Conservation (phyloP, 2,329 filamentous ascomycete species). For the Trichophyton rubrum region DNA sequence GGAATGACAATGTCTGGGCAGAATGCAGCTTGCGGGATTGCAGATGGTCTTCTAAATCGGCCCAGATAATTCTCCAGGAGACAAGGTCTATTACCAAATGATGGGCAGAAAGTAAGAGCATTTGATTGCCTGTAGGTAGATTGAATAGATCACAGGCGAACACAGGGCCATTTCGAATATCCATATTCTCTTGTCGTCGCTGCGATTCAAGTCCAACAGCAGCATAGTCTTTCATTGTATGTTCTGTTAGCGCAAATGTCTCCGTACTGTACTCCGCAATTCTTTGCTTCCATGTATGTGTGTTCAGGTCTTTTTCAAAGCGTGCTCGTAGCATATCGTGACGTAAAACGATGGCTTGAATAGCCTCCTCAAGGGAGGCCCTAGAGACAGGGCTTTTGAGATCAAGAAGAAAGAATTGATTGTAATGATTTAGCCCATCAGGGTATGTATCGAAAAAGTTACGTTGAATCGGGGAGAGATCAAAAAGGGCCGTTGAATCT, state of each 20-base stretch:
- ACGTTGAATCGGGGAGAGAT: conserved; percentile 27
- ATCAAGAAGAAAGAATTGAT: conserved; percentile 13
- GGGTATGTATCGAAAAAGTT: conserved; percentile 22
- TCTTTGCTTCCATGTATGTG: conserved; percentile 13
- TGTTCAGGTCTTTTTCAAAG: conserved; percentile 8
- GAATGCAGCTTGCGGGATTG: conserved; percentile 12
- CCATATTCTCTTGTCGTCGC: conserved; percentile 20
- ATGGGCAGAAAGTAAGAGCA: conserved; percentile 12
- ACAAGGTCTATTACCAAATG: conserved; percentile 16
- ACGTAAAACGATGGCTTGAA: conserved; percentile 5
- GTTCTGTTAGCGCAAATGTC: conserved; percentile 21
- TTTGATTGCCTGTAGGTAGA: background rate
- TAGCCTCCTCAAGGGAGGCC: conserved; percentile 1
- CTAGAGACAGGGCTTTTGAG: background rate
- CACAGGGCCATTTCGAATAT: conserved; percentile 19
- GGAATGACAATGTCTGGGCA: background rate
- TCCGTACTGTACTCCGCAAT: conserved; percentile 2
- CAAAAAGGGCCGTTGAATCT: conserved; percentile 16
- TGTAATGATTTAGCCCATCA: conserved; percentile 12
- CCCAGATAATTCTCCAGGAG: conserved; percentile 15
- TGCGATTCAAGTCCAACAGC: conserved; percentile 15
- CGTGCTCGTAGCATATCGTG: conserved; percentile 16
- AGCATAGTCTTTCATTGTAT: conserved; percentile 12
- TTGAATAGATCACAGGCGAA: conserved; percentile 5
- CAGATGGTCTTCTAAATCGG: conserved; percentile 17